These are phyloP conservation scores for Lepidium aucheri DNA, from an alignment of 345 rosid species.

Conservation along the genomic window DNA sequence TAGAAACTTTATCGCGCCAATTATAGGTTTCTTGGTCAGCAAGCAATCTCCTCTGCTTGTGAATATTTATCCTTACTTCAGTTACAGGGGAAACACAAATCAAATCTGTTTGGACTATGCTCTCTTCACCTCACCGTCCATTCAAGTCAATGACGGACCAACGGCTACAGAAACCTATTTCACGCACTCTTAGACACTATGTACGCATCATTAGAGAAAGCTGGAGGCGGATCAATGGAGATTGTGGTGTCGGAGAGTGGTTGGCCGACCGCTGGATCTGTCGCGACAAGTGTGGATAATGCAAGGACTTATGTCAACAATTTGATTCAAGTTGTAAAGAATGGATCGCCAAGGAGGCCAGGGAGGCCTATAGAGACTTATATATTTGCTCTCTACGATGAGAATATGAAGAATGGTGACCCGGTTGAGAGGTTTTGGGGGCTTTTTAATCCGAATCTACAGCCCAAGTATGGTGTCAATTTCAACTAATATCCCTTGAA, in stretches of 20 bases:
- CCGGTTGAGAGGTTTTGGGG: slow-evolving; percentile 53
- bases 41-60: slow-evolving; percentile 34
- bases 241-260: slow-evolving; percentile 59
- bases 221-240: slow-evolving; percentile 35
- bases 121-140: slow-evolving; percentile 23
- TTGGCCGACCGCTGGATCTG: slow-evolving; percentile 52
- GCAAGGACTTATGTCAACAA: slow-evolving; percentile 51
- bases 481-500: slow-evolving; percentile 25
- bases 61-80: slow-evolving; percentile 35
- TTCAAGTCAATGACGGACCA: slow-evolving; percentile 17
- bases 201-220: slow-evolving; percentile 47
- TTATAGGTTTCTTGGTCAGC: slow-evolving; percentile 27
- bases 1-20: slow-evolving; percentile 22
- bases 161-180: slow-evolving; percentile 41
- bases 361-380: slow-evolving; percentile 51
- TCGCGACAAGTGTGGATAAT: slow-evolving; percentile 31
- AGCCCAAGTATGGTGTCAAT: slow-evolving; percentile 40
- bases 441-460: slow-evolving; percentile 37
- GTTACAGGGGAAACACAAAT: slow-evolving; percentile 9
- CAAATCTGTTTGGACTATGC: slow-evolving; percentile 35
- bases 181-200: slow-evolving; percentile 46
- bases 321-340: slow-evolving; percentile 40
- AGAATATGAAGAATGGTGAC: slow-evolving; percentile 29
- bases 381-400: slow-evolving; percentile 55
- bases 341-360: slow-evolving; percentile 35